Evolutionary conservation across 805 yeast species (phyloP).

Genomic region (Zygoascus flipseniorum): DNA sequence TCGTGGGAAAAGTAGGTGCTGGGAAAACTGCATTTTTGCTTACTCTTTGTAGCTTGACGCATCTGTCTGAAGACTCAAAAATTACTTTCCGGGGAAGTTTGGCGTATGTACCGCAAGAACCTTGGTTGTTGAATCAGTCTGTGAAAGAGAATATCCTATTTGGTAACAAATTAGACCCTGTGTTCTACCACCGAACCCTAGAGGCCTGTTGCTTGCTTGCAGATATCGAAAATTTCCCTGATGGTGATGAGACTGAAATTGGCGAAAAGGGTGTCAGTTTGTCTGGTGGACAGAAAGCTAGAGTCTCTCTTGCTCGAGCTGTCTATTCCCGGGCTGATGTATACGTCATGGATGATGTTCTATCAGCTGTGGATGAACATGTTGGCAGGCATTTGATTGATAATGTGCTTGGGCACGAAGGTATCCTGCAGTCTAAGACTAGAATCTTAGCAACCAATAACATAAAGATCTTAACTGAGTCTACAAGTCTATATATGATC

Average conservation of each 20-base stretch:
- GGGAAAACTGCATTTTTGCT: constrained; percentile 82
- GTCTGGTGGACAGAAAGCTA: constrained; percentile 97
- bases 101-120: constrained; percentile 79
- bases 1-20: constrained; percentile 78
- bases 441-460: constrained; percentile 73
- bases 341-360: constrained; percentile 81
- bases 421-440: constrained; percentile 60
- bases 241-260: constrained; percentile 87
- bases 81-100: constrained; percentile 53
- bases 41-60: constrained; percentile 67
- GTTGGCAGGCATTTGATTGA: constrained; percentile 80
- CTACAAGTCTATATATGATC: constrained; percentile 58
- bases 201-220: constrained; percentile 78
- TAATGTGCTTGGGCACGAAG: constrained; percentile 61
- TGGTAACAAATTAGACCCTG: constrained; percentile 77
- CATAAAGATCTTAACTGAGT: constrained; percentile 58
- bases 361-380: constrained; percentile 95
- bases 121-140: constrained; percentile 90
- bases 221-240: constrained; percentile 77
- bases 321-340: constrained; percentile 75
- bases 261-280: constrained; percentile 96
- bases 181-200: constrained; percentile 64
- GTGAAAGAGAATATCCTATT: constrained; percentile 83
- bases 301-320: constrained; percentile 93
- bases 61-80: constrained; percentile 60